A percentile compares a stretch with the other conserved stretches of the same genome.
phyloP scores from a whole-genome alignment of 164 flowering plant genomes.

The Warburgia ugandensis region DNA sequence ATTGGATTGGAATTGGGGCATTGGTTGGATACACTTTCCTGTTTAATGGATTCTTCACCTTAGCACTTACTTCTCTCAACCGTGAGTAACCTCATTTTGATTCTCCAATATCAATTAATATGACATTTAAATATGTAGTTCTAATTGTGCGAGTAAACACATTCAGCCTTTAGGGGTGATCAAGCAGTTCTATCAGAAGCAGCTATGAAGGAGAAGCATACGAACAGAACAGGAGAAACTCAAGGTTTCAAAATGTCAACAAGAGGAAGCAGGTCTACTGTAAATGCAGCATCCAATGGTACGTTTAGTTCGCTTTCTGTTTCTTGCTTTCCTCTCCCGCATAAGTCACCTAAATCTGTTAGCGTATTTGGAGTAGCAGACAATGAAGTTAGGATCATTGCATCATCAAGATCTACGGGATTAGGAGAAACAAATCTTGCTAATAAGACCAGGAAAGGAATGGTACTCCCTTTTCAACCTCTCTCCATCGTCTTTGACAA shows the following conservation, averaged over 20 bases:
- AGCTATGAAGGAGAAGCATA: conserved; percentile 8
- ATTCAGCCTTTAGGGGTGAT: conserved; percentile 6
- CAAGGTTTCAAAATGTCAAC: neutral
- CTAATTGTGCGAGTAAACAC: conserved; percentile 14
- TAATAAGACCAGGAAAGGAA: conserved; percentile 21
- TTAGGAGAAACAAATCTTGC: conserved; percentile 5
- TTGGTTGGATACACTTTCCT: conserved; percentile 19
- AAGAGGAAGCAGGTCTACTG: neutral
- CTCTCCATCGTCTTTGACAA: conserved; percentile 34
- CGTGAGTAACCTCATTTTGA: conserved; percentile 7
- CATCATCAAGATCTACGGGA: conserved; percentile 3
- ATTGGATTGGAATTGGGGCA: conserved; percentile 37
- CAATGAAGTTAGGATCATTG: neutral
- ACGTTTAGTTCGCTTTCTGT: no score
- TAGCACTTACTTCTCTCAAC: conserved; percentile 16
- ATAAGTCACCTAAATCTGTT: neutral
- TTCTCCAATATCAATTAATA: neutral
- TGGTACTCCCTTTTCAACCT: conserved; percentile 48
- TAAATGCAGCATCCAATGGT: neutral
- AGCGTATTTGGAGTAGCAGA: neutral
- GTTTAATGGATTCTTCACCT: conserved; percentile 12
- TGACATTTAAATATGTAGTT: no score
- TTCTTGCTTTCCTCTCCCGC: no score
- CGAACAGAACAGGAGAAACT: conserved; percentile 5
- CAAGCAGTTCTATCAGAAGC: conserved; percentile 10